phyloP scores from a whole-genome alignment of 768 basidiomycete genomes.

The Russula vinacea region DNA sequence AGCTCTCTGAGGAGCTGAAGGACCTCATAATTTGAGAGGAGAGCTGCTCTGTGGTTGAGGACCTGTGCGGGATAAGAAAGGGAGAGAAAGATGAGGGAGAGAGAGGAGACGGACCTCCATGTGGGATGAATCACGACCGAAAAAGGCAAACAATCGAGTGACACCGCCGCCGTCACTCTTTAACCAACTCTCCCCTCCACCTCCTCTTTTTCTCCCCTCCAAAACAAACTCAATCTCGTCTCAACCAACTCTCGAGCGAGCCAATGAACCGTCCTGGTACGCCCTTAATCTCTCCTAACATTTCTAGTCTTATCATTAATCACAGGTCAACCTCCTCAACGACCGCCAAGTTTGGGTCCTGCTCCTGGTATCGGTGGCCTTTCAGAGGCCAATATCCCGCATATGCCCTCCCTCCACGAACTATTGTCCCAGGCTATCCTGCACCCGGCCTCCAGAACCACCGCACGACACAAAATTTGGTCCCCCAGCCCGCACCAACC shows the following conservation, averaged over 20 bases:
- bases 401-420: conserved; percentile 62
- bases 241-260: conserved; percentile 5
- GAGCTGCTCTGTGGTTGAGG: conserved; percentile 65
- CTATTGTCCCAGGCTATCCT: conserved; percentile 53
- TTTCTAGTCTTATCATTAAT: conserved; percentile 21
- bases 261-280: conserved; percentile 41
- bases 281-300: background rate
- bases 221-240: background rate
- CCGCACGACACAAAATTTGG: conserved; percentile 56
- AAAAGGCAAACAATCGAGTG: conserved; percentile 22
- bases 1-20: conserved; percentile 71
- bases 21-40: conserved; percentile 88
- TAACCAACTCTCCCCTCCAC: background rate
- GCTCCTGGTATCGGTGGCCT: conserved; percentile 57
- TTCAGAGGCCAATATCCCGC: conserved; percentile 56
- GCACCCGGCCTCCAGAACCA: conserved; percentile 51
- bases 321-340: conserved; percentile 80
- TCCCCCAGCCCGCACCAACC: conserved; percentile 56
- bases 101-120: conserved; percentile 21
- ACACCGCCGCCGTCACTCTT: conserved; percentile 8
- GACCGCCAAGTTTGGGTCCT: conserved; percentile 70
- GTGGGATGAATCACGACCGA: conserved; percentile 2
- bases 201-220: background rate
- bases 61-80: conserved; percentile 43
- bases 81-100: background rate